Conservation (phyloP, 441 rosid genomes). For the Populus hybrid region DNA sequence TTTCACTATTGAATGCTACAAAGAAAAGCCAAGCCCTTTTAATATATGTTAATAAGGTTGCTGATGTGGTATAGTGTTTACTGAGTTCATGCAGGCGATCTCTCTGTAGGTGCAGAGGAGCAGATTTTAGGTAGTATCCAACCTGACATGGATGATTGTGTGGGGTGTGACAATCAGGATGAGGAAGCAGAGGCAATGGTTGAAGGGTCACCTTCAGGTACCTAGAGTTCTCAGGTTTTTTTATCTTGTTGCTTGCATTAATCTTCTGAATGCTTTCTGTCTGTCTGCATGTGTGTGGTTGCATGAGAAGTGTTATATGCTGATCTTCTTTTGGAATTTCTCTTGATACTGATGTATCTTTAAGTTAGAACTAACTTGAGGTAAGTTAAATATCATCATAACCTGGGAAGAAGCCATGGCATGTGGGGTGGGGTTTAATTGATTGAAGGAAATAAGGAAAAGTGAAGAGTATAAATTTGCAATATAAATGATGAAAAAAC, state of each 20-base stretch:
- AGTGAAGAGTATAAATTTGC: neutral
- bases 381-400: neutral
- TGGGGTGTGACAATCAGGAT: slow-evolving; percentile 66
- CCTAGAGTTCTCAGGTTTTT: neutral
- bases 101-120: slow-evolving; percentile 64
- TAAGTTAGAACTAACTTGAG: neutral
- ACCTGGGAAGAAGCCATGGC: neutral
- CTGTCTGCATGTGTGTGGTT: neutral
- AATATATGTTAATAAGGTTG: too few relatives aligned
- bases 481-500: too few relatives aligned
- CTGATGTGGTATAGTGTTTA: slow-evolving; percentile 4
- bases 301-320: neutral
- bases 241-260: slow-evolving; percentile 13
- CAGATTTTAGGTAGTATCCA: slow-evolving; percentile 59
- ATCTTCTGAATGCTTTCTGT: neutral
- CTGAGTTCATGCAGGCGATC: slow-evolving; percentile 37
- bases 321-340: neutral
- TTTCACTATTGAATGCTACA: too few relatives aligned
- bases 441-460: neutral
- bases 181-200: slow-evolving; percentile 79
- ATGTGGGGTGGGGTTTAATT: neutral
- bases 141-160: slow-evolving; percentile 83
- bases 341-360: neutral
- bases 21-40: too few relatives aligned
- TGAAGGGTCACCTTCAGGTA: slow-evolving; percentile 71